These are phyloP conservation scores for Dinochytrium kinnereticum DNA, from an alignment of 371 early-diverging fungal species.

Conservation along the genomic window DNA sequence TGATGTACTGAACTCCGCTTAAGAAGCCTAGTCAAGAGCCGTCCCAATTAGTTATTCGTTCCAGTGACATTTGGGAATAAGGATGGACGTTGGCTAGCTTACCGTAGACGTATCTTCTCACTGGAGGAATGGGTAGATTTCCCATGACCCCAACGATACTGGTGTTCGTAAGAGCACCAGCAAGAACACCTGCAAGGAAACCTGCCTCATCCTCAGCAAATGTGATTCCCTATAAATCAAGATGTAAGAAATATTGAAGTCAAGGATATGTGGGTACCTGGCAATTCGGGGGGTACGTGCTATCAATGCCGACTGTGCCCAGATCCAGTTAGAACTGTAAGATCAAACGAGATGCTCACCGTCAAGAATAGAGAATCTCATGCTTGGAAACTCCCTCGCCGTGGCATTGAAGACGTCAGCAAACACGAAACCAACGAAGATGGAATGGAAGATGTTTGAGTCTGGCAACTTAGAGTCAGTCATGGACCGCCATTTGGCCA, in stretches of 20 bases:
- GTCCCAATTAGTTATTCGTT: too few species aligned
- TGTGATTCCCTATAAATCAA: conserved; percentile 8
- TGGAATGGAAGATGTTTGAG: neutral
- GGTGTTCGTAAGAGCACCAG: conserved; percentile 19
- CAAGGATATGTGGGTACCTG: neutral
- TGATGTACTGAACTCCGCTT: conserved; percentile 17
- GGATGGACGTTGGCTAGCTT: too few species aligned
- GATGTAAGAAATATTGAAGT: neutral
- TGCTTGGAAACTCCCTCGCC: neutral
- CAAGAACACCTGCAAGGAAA: conserved; percentile 28
- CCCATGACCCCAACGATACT: conserved; percentile 15
- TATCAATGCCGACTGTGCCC: neutral
- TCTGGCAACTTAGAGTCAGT: too few species aligned
- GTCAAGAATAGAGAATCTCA: neutral
- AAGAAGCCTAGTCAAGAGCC: too few species aligned
- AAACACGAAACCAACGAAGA: neutral
- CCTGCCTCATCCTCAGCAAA: conserved; percentile 29
- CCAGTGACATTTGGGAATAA: too few species aligned
- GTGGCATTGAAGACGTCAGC: neutral
- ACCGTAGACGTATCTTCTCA: conserved; percentile 18
- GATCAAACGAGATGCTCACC: neutral
- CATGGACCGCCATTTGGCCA: too few species aligned
- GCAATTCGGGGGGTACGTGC: neutral
- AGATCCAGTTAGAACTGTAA: neutral
- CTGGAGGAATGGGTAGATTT: conserved; percentile 13